Conservation (phyloP, 148 eudicot species). For the Rhododendron ovatum region DNA sequence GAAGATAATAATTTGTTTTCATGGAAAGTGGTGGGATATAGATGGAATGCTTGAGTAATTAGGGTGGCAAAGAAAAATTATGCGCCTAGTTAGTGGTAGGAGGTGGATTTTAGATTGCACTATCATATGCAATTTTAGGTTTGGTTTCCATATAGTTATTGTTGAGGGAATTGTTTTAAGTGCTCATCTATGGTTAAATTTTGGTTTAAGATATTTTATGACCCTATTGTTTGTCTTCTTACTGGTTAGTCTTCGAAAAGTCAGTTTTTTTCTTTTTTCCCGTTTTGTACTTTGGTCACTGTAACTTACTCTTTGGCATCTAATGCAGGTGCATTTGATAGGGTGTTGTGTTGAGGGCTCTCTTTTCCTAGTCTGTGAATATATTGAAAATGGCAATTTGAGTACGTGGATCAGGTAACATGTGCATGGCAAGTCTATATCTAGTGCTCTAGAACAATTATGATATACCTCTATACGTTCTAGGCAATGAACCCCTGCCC, state of each 20-base stretch:
- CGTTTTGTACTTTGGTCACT: background rate
- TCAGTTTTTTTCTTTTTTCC: background rate
- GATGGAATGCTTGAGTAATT: background rate
- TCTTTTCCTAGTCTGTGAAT: constrained; percentile 65
- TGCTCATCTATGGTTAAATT: background rate
- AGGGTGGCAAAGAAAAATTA: background rate
- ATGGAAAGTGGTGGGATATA: background rate
- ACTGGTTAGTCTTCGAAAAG: background rate
- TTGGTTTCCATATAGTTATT: background rate
- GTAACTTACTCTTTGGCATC: background rate
- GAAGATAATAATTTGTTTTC: background rate
- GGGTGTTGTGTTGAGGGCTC: constrained; percentile 63
- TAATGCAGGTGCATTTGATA: constrained; percentile 67
- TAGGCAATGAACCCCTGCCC: constrained; percentile 49
- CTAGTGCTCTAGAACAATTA: background rate
- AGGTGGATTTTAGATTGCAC: background rate
- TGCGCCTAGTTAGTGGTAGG: background rate
- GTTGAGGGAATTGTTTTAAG: background rate
- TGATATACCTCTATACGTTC: background rate
- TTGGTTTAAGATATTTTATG: background rate
- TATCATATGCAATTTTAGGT: background rate
- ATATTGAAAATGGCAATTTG: constrained; percentile 64
- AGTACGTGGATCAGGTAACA: constrained; percentile 50
- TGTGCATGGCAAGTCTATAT: background rate
- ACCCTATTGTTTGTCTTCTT: background rate